Percentiles rank a stretch among this genome's conserved stretches.
phyloP scores from a whole-genome alignment of 352 stramenopile species.

The Phytophthora litchii region DNA sequence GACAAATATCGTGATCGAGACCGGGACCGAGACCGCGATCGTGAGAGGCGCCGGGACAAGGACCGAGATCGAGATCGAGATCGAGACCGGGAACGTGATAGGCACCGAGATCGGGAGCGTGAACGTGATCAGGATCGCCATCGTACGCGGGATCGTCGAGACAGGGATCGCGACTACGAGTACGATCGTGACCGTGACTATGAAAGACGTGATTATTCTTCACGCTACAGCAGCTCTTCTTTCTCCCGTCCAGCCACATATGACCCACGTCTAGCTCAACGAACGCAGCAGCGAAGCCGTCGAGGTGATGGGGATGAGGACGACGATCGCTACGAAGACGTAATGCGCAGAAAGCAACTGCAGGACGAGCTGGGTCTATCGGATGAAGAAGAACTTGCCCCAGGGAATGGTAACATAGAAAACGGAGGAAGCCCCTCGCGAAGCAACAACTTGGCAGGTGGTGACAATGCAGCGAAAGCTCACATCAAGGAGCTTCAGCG shows the following conservation, averaged over 20 bases:
- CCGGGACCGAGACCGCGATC: conserved; percentile 33
- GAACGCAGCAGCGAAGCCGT: conserved; percentile 44
- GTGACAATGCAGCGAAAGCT: conserved; percentile 33
- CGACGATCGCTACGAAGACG: conserved; percentile 44
- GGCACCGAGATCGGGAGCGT: conserved; percentile 43
- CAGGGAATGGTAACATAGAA: conserved; percentile 11
- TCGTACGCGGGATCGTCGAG: conserved; percentile 31
- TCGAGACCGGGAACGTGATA: conserved; percentile 17
- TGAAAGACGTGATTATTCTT: conserved; percentile 33
- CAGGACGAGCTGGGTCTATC: conserved; percentile 82
- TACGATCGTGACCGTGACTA: conserved; percentile 39
- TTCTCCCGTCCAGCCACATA: conserved; percentile 88
- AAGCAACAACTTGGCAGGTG: conserved; percentile 4
- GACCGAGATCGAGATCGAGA: conserved; percentile 34
- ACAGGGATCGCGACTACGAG: conserved; percentile 44
- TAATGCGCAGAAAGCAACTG: conserved; percentile 53
- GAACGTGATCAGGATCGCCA: conserved; percentile 41
- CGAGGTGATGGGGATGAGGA: conserved; percentile 55
- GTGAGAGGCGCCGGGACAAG: conserved; percentile 21
- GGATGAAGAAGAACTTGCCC: conserved; percentile 47
- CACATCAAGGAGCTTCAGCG: conserved; percentile 64
- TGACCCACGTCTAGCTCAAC: conserved; percentile 71
- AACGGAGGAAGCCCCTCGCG: conserved; percentile 3
- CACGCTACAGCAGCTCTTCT: conserved; percentile 43
- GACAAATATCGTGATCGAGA: conserved; percentile 32